phyloP scores from a whole-genome alignment of 805 yeast genomes.

The Komagataella kurtzmanii region DNA sequence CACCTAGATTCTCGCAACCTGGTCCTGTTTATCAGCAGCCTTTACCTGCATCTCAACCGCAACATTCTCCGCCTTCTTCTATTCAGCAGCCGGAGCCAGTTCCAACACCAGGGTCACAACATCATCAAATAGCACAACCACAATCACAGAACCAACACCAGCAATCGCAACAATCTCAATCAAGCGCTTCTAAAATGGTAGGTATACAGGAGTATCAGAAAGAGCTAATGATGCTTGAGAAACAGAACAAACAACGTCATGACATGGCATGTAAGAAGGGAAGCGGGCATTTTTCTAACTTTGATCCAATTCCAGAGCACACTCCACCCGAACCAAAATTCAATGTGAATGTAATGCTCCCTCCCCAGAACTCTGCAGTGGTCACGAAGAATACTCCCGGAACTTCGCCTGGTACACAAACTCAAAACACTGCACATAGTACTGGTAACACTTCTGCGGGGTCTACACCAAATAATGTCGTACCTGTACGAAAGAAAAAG shows the following conservation, averaged over 20 bases:
- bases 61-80: constrained; percentile 6
- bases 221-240: constrained; percentile 63
- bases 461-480: constrained; percentile 1
- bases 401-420: constrained; percentile 7
- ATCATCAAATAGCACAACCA: constrained; percentile 10
- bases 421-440: constrained; percentile 4
- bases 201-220: constrained; percentile 76
- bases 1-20: neutral
- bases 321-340: neutral
- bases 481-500: constrained; percentile 10
- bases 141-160: constrained; percentile 10
- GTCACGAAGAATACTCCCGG: constrained; percentile 8
- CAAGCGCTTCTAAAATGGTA: neutral
- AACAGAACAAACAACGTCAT: constrained; percentile 59
- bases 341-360: constrained; percentile 9
- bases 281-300: neutral
- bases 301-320: neutral
- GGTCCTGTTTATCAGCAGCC: constrained; percentile 1
- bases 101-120: constrained; percentile 4
- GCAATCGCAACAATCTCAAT: neutral
- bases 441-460: constrained; percentile 3
- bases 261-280: constrained; percentile 29
- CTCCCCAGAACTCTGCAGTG: constrained; percentile 11
- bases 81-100: neutral
- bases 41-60: constrained; percentile 5